A percentile compares a stretch with the other conserved stretches of the same genome.
Conservation (phyloP, 2,329 filamentous ascomycete genomes). For the Colletotrichum tropicicola region DNA sequence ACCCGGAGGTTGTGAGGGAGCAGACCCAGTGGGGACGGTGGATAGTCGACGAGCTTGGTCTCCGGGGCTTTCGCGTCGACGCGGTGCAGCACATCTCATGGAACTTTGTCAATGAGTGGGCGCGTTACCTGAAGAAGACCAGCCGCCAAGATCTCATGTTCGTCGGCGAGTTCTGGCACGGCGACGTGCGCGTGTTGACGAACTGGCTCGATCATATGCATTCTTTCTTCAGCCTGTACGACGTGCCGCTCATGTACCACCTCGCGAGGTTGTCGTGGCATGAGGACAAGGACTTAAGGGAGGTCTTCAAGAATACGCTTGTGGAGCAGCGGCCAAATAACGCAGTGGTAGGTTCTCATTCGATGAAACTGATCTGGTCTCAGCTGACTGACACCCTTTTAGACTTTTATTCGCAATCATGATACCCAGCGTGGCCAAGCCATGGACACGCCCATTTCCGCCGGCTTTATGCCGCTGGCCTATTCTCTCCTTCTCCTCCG, state of each 20-base stretch:
- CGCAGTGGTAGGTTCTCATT: slow-evolving; percentile 8
- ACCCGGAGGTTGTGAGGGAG: slow-evolving; percentile 23
- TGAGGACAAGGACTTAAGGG: slow-evolving; percentile 5
- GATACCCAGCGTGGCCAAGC: slow-evolving; percentile 26
- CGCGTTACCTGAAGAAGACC: slow-evolving; percentile 6
- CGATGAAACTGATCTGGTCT: background rate
- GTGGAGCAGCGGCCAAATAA: slow-evolving; percentile 21
- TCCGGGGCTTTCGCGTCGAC: slow-evolving; percentile 21
- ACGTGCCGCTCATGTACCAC: slow-evolving; percentile 26
- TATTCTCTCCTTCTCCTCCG: slow-evolving; percentile 21
- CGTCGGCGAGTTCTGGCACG: slow-evolving; percentile 27
- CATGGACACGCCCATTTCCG: slow-evolving; percentile 22
- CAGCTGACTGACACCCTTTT: background rate
- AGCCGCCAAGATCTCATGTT: slow-evolving; percentile 16
- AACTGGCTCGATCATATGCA: slow-evolving; percentile 23
- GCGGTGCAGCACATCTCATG: slow-evolving; percentile 30
- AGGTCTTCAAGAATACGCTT: slow-evolving; percentile 17
- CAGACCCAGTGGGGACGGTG: slow-evolving; percentile 22
- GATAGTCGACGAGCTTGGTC: slow-evolving; percentile 21
- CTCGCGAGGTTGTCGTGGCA: slow-evolving; percentile 25
- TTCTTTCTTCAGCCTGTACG: slow-evolving; percentile 25
- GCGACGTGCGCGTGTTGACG: slow-evolving; percentile 22
- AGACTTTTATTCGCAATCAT: slow-evolving; percentile 28
- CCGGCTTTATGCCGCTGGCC: slow-evolving; percentile 13
- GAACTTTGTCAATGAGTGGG: slow-evolving; percentile 26